phyloP scores from a whole-genome alignment of 805 yeast species.

The Kockiozyma suomiensis region DNA sequence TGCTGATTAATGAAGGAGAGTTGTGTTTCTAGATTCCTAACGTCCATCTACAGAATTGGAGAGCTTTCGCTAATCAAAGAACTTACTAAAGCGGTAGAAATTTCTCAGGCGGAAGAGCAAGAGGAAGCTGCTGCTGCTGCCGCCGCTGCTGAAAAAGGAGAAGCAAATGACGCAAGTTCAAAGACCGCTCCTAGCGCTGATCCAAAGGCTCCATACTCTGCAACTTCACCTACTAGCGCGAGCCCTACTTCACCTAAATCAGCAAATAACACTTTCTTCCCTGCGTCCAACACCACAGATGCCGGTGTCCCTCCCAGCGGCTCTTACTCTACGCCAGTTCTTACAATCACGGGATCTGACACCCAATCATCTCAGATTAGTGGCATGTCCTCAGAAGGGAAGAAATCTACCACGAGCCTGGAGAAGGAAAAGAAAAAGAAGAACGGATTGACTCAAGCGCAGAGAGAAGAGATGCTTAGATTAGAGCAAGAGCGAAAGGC shows the following conservation, averaged over 20 bases:
- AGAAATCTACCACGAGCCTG: constrained; percentile 1
- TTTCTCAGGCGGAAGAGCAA: constrained; percentile 46
- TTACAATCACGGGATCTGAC: constrained; percentile 6
- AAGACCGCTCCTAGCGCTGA: neutral
- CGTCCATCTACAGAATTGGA: constrained; percentile 63
- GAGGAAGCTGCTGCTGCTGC: constrained; percentile 29
- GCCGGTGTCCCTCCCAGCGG: neutral
- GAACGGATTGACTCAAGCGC: constrained; percentile 45
- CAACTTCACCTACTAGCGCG: neutral
- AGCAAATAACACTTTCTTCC: neutral
- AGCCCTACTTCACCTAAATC: neutral
- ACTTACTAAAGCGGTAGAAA: constrained; percentile 62
- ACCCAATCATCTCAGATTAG: neutral
- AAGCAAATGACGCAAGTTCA: neutral
- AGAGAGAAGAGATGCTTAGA: constrained; percentile 58
- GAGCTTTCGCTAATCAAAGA: constrained; percentile 80
- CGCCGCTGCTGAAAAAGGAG: constrained; percentile 10
- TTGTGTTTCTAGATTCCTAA: neutral
- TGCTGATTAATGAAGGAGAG: too few relatives aligned
- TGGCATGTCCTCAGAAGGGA: constrained; percentile 6
- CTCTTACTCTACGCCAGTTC: neutral
- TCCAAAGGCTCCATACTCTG: neutral
- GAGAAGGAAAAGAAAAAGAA: constrained; percentile 41
- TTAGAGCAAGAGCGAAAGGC: constrained; percentile 75
- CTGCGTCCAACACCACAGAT: neutral